phyloP scores from a whole-genome alignment of 108 stramenopile genomes.

The Poteriospumella lacustris region DNA sequence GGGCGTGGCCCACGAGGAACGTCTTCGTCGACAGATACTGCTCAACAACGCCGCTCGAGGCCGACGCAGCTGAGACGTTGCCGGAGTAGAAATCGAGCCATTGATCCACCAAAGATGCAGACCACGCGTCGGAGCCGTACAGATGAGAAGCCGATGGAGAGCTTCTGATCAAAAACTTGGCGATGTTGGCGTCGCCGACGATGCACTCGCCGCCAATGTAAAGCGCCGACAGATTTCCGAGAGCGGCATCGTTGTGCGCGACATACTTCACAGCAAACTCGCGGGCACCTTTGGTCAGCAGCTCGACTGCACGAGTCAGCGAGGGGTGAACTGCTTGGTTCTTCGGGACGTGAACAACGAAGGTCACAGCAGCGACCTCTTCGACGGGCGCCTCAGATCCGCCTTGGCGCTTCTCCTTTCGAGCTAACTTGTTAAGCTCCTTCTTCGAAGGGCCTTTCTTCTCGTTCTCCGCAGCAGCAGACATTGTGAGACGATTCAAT shows the following conservation, averaged over 20 bases:
- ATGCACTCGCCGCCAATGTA: conserved; percentile 33
- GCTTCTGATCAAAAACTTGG: conserved; percentile 36
- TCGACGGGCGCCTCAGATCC: background rate
- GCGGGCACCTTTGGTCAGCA: background rate
- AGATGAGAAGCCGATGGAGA: background rate
- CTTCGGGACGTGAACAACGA: background rate
- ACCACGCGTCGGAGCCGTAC: conserved; percentile 35
- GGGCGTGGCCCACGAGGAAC: conserved; percentile 63
- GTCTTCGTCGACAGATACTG: conserved; percentile 59
- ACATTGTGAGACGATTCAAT: too few species aligned
- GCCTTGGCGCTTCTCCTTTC: background rate
- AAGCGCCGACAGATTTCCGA: background rate
- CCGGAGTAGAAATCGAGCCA: conserved; percentile 73
- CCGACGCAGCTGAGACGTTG: conserved; percentile 40
- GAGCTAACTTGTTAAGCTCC: background rate
- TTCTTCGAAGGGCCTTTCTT: background rate
- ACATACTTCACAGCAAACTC: background rate
- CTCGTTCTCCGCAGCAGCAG: too few species aligned
- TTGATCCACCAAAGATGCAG: conserved; percentile 60
- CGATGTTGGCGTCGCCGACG: conserved; percentile 45
- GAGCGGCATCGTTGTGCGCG: background rate
- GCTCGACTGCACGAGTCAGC: background rate
- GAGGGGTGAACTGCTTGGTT: background rate
- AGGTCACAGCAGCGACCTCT: too few species aligned
- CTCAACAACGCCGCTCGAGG: background rate